These are phyloP conservation scores for Agaricus sinodeliciosus DNA, from an alignment of 768 basidiomycete genomes.

Conservation along the genomic window DNA sequence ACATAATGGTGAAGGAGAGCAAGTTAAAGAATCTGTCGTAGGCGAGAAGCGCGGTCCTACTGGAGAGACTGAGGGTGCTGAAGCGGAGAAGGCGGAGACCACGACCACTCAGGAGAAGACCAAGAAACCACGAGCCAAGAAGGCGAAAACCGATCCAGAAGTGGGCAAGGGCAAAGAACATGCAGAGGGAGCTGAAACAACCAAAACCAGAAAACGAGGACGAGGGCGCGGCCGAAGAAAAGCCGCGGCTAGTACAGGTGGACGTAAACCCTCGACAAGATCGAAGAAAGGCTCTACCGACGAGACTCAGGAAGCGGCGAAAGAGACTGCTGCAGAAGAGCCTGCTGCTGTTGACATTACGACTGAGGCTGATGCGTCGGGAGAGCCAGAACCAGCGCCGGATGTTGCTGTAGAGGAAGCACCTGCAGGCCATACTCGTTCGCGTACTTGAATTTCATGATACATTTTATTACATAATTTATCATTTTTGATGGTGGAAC, in stretches of 20 bases:
- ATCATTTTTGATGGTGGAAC: background rate
- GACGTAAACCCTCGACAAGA: background rate
- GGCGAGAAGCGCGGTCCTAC: conserved; percentile 4
- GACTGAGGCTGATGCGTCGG: background rate
- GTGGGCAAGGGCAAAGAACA: background rate
- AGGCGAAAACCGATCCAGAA: background rate
- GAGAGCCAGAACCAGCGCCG: background rate
- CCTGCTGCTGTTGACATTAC: background rate
- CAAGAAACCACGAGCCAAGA: background rate
- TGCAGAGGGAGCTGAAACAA: background rate
- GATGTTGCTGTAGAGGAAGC: too few species aligned
- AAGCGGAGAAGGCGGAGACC: background rate
- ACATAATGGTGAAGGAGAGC: background rate
- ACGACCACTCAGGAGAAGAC: background rate
- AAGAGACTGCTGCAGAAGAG: too few species aligned
- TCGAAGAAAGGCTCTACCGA: background rate
- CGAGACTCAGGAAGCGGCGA: background rate
- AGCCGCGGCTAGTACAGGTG: background rate
- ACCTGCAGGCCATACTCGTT: too few species aligned
- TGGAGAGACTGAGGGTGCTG: background rate
- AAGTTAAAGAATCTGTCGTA: conserved; percentile 15
- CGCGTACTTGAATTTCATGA: too few species aligned
- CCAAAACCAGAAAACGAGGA: background rate
- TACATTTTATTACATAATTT: too few species aligned
- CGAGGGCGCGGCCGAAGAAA: background rate